Conservation (phyloP, 2,329 filamentous ascomycete species). For the Arachnomyces sp. region DNA sequence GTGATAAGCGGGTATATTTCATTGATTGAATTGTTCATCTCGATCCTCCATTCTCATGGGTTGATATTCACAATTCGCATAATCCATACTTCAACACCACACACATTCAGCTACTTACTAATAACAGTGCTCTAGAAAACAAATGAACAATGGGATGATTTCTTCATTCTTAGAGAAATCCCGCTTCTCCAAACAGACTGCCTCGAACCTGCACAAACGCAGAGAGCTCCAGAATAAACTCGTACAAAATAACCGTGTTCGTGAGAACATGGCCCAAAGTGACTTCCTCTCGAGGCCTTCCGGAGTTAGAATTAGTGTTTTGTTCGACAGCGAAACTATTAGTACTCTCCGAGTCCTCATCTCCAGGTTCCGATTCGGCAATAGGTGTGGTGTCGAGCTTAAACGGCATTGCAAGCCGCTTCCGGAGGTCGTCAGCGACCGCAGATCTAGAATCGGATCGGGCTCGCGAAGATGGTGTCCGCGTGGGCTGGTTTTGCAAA, state of each 20-base stretch:
- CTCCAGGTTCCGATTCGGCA: conserved; percentile 2
- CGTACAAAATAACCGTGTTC: conserved; percentile 71
- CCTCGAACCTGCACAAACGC: conserved; percentile 68
- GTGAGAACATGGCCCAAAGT: conserved; percentile 73
- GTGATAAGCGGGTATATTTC: no score
- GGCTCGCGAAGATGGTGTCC: conserved; percentile 5
- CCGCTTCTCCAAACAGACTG: conserved; percentile 68
- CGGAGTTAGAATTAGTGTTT: conserved; percentile 14
- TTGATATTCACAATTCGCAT: no score
- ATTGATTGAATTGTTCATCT: no score
- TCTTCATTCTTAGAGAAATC: conserved; percentile 37
- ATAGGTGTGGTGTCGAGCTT: conserved; percentile 8
- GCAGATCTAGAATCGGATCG: conserved; percentile 13
- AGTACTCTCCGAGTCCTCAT: conserved; percentile 7
- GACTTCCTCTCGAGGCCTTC: conserved; percentile 38
- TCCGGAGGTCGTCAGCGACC: conserved; percentile 26
- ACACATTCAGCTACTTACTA: no score
- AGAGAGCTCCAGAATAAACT: conserved; percentile 70
- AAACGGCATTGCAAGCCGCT: conserved; percentile 28
- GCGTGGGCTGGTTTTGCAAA: conserved; percentile 16
- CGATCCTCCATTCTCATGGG: no score
- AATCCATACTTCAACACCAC: no score
- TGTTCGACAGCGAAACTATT: conserved; percentile 18
- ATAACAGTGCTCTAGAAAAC: no score
- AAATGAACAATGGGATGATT: no score